phyloP scores from a whole-genome alignment of 2,329 filamentous ascomycete species.

The Sporothrix curviconia region DNA sequence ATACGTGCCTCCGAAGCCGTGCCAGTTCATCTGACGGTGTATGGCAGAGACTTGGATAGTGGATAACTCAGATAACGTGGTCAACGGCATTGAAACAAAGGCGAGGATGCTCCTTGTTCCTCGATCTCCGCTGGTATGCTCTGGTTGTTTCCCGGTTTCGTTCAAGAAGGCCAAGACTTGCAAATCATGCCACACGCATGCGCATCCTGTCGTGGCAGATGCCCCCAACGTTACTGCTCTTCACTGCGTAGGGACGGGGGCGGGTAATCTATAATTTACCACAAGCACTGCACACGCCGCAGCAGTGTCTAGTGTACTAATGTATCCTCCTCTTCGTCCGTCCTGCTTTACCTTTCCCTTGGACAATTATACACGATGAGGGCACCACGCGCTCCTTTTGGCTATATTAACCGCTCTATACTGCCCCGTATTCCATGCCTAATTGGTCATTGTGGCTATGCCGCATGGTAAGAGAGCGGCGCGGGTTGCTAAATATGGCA shows the following conservation, averaged over 20 bases:
- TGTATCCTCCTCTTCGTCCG: too few species aligned
- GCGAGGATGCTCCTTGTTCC: too few species aligned
- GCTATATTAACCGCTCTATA: neutral
- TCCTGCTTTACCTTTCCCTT: neutral
- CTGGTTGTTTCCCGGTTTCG: neutral
- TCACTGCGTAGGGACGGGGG: too few species aligned
- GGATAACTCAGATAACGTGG: too few species aligned
- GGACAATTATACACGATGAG: neutral
- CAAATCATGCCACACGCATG: neutral
- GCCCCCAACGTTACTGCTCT: too few species aligned
- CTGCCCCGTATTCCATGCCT: neutral
- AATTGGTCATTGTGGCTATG: too few species aligned
- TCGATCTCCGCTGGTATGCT: neutral
- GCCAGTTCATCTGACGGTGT: too few species aligned
- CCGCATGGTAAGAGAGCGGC: too few species aligned
- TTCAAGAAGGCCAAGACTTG: neutral
- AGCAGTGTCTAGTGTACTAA: too few species aligned
- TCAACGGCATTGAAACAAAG: neutral
- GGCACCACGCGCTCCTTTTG: neutral
- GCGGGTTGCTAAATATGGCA: constrained; percentile 10
- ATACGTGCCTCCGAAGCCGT: neutral
- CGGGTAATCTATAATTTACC: too few species aligned
- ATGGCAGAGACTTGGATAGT: too few species aligned
- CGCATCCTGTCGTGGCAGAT: neutral
- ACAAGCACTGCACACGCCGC: neutral